Evolutionary conservation across 2,329 filamentous ascomycete species (phyloP), one percentile per base, ranked within the genome.

Genomic region (Sclerotinia minor): DNA sequence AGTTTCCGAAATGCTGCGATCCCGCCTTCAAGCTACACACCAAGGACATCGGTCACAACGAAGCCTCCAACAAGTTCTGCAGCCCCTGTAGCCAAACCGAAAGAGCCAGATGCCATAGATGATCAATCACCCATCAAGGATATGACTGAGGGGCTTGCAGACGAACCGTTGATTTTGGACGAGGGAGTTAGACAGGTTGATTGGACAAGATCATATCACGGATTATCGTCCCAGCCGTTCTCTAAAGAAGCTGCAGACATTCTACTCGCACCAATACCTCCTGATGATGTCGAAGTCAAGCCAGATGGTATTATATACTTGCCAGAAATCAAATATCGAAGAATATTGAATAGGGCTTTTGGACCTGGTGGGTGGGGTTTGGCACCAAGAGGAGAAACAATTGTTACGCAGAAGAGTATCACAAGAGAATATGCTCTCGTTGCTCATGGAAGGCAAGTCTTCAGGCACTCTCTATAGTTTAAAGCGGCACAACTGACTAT

Each of bases 241-340:
- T 84, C 87, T 15, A 82, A 86, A 63, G 87, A 91, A 79, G 84
- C 86, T 29, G 82, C 84, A 11, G 85, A 86, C 44, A 81, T 89
- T 11, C 78, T 92, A 24, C 81, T 89, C 35, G 83, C 85, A 67
- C 87, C 89, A 1, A 78, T 96, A 17, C 81, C 87, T 65, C 80
- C 85, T 0, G 84, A 89, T 59, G 94, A 98, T 79, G 89, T 99
- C 67, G 95, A 99, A 82, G 90, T 99, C 77, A 99, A 99, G 82
- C 94, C 95, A 44, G 95, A 99, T 81, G 95, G 95, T 45, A 94
- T 99, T 73, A 83, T 98, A 69, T 99, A 98, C 78, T 83, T 99
- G 68, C 95, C 95, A 17, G 95, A 99, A 83, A 98, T 99, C 83
- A 97, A 98, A 81, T 99, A 99, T 81, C 84, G 95, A 55, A 84